Evolutionary conservation across 116 monocot genomes (phyloP), one percentile per base, ranked within the genome.

Genomic region (Posidonia oceanica): DNA sequence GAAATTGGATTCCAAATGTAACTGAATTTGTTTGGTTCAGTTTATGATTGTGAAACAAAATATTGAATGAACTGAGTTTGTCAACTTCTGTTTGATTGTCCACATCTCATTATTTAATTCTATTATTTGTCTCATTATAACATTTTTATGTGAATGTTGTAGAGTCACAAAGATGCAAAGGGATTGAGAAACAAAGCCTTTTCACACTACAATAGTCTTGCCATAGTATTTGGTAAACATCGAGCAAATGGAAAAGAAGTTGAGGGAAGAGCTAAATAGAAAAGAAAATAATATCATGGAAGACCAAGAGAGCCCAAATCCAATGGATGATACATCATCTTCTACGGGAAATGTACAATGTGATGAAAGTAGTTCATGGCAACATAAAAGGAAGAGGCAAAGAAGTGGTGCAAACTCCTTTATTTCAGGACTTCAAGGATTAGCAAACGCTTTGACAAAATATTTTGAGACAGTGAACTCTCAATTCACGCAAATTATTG

Each of bases 331-430:
- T 55, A 16, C 14, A 55, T 55, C 55, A 3, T n/a, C 5, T 4
- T 14, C 14, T 29, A 29, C 29, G 1, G 29, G 29, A 1, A 29
- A 29, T 29, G 29, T 29, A 29, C 29, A 29, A 29, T 29, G 29
- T 29, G 29, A 29, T 29, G 29, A 0, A 29, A 29, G 29, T 29
- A 29, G 29, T 29, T n/a, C 29, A 29, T 1, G 1, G 1, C 29
- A 29, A 29, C 1, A 1, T 29, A 1, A 29, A 29, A 29, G 29
- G 29, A 29, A 56, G 56, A 15, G 56, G n/a, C 14, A 56, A 56
- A 56, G 56, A 56, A 56, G 56, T 56, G 56, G n/a, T n/a, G 56
- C 56, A 56, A 56, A 56, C 3, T 56, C n/a, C n/a, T 56, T 56
- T 56, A 56, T n/a, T 56, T 56, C 56, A 56, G 56, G 3, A 56